Evolutionary conservation across 2,329 filamentous ascomycete species (phyloP), one percentile per base, ranked within the genome.

Genomic region (Fusarium sp.): DNA sequence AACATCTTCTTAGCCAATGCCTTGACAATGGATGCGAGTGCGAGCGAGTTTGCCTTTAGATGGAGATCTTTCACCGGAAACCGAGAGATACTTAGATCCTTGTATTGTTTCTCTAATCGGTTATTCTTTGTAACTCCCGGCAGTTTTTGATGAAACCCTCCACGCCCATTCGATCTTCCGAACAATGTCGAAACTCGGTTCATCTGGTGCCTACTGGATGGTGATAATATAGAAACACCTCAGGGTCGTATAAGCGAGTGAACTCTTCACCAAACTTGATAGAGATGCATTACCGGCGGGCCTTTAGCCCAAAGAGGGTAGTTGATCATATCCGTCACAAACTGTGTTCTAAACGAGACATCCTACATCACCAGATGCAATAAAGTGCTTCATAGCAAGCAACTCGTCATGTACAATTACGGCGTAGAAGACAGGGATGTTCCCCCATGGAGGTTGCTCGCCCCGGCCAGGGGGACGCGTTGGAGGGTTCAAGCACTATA

Each of bases 351-450:
- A 22, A 53, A 53, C 24, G 34, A 53, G 34, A 40, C 2, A 41
- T 32, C 54, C 48, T 44, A 22, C 49, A 48, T 63, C 51, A 58
- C 51, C 51, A 58, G 24, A 52, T 45, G 34, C 25, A n/a, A 27
- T 18, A 52, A 53, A 43, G 18, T 52, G 32, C 49, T 47, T 56
- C 40, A 30, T 13, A 49, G 44, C 20, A 58, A 56, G 41, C 53
- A 58, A 65, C 16, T 25, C 45, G 34, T 59, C 52, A 72, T 70
- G 69, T 67, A 72, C 51, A 72, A 72, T 72, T 65, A 70, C 53
- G 62, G 62, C 65, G 52, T 52, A n/a, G 16, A 53, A 53, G 24
- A 22, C 69, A 66, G 65, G 69, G 57, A 71, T 71, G 18, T 18
- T 15, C 32, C 22, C 49, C 54, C 45, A 32, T 45, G 49, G 22